Conservation (phyloP, 2,329 filamentous ascomycete species). For the Blumeria hordei region DNA sequence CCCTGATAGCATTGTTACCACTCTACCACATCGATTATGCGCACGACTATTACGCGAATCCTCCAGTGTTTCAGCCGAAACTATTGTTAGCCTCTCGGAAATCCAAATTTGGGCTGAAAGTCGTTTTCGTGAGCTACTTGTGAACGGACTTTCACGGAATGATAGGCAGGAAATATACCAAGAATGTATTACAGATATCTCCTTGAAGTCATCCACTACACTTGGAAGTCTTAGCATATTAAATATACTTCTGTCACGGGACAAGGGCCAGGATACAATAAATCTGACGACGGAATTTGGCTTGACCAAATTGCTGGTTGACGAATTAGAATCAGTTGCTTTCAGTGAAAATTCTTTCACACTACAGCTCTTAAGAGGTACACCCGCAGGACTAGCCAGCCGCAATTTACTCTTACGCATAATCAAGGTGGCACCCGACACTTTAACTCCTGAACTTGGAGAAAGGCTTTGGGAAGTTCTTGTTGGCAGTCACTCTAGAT, state of each 20-base stretch:
- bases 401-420: slow-evolving; percentile 33
- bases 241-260: slow-evolving; percentile 22
- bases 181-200: slow-evolving; percentile 44
- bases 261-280: slow-evolving; percentile 26
- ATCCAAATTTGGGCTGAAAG: slow-evolving; percentile 38
- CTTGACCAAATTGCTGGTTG: slow-evolving; percentile 34
- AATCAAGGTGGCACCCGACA: slow-evolving; percentile 33
- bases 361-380: slow-evolving; percentile 14
- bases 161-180: slow-evolving; percentile 38
- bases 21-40: slow-evolving; percentile 28
- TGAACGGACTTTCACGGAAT: slow-evolving; percentile 26
- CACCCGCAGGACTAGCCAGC: slow-evolving; percentile 25
- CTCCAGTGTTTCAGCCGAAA: slow-evolving; percentile 28
- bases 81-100: slow-evolving; percentile 31
- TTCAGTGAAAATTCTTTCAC: slow-evolving; percentile 7
- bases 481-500: slow-evolving; percentile 37
- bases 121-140: slow-evolving; percentile 36
- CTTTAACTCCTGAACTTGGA: slow-evolving; percentile 37
- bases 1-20: slow-evolving; percentile 15
- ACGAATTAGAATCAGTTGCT: slow-evolving; percentile 31
- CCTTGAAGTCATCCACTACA: slow-evolving; percentile 33
- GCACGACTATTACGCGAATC: slow-evolving; percentile 51
- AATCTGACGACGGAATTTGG: slow-evolving; percentile 35
- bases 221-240: slow-evolving; percentile 52
- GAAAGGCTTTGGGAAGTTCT: slow-evolving; percentile 46